phyloP scores from a whole-genome alignment of 2,329 filamentous ascomycete genomes.

The Claviceps humidiphila region DNA sequence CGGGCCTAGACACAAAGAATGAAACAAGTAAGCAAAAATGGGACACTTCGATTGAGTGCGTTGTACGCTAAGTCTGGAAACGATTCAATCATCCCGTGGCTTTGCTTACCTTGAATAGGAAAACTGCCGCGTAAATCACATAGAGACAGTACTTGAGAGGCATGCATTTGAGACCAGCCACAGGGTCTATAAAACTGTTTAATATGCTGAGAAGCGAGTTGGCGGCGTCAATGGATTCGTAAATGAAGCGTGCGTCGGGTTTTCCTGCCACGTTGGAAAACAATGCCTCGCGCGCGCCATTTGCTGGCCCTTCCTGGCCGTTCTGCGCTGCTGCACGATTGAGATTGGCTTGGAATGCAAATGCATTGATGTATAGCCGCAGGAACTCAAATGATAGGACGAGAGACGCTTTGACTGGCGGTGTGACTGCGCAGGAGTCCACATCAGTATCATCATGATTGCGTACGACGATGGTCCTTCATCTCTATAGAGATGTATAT shows the following conservation, averaged over 20 bases:
- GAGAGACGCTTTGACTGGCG: conserved; percentile 52
- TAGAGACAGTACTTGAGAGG: conserved; percentile 50
- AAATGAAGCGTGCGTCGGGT: conserved; percentile 52
- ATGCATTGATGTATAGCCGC: conserved; percentile 60
- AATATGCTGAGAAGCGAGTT: conserved; percentile 47
- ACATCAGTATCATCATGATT: no score
- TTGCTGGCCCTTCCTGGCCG: conserved; percentile 20
- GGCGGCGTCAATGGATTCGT: conserved; percentile 51
- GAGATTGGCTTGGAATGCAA: conserved; percentile 61
- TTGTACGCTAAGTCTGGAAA: no score
- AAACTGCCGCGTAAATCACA: conserved; percentile 50
- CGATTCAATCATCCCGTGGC: no score
- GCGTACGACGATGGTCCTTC: no score
- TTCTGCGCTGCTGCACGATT: conserved; percentile 26
- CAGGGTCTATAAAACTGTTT: conserved; percentile 45
- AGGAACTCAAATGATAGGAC: conserved; percentile 62
- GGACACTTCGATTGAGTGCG: no score
- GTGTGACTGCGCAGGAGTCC: conserved; percentile 32
- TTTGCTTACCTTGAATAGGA: conserved; percentile 45
- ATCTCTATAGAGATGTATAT: no score
- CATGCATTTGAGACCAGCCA: conserved; percentile 48
- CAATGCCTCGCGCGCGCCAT: conserved; percentile 23
- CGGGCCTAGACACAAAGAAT: conserved; percentile 26
- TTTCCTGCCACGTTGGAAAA: conserved; percentile 44
- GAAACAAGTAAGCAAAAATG: no score